Conservation (phyloP, 805 yeast genomes). For the Brettanomyces anomalus region DNA sequence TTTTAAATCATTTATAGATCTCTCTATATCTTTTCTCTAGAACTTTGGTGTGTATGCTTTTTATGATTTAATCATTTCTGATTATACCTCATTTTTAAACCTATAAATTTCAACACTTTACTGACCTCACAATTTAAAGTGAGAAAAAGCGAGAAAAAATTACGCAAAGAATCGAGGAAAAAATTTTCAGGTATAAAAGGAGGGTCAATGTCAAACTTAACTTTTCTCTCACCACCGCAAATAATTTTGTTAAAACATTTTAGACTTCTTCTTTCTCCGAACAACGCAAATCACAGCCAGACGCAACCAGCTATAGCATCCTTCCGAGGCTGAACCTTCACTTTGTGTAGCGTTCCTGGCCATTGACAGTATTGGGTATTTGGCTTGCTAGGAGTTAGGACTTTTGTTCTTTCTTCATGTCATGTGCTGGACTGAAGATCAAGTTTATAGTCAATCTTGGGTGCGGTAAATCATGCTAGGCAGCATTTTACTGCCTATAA, state of each 20-base stretch:
- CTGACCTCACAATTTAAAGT: no score
- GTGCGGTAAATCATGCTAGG: conserved; percentile 51
- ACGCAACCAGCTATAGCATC: conserved; percentile 40
- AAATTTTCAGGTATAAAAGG: no score
- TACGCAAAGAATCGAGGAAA: no score
- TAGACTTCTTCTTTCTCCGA: conserved; percentile 10
- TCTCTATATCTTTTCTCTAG: no score
- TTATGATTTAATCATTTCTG: no score
- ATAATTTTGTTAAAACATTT: not conserved
- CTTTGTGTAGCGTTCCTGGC: conserved; percentile 38
- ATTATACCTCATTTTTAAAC: no score
- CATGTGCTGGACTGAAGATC: conserved; percentile 42
- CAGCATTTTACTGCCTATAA: conserved; percentile 28
- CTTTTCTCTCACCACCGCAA: not conserved
- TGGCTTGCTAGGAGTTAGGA: conserved; percentile 28
- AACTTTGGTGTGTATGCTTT: no score
- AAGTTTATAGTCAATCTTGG: conserved; percentile 43
- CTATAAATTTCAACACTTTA: no score
- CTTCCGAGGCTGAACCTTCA: conserved; percentile 52
- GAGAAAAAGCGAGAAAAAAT: no score
- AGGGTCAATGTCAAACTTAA: no score
- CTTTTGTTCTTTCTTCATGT: conserved; percentile 5
- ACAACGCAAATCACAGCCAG: conserved; percentile 49
- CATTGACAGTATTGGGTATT: conserved; percentile 49
- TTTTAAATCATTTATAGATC: no score